phyloP scores from a whole-genome alignment of 164 flowering plant species.

The Aristolochia contorta region DNA sequence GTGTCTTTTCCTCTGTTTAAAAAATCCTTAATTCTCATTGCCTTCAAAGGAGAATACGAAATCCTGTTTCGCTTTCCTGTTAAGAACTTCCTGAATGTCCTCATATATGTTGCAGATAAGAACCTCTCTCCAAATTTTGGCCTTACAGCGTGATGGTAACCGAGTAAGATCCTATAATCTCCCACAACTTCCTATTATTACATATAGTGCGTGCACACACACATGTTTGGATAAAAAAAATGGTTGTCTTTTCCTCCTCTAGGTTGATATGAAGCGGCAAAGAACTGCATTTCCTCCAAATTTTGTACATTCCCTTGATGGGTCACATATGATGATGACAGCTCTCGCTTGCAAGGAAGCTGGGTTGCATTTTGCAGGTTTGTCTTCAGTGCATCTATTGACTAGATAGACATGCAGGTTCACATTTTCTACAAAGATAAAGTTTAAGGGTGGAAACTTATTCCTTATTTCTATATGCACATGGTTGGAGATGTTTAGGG shows the following conservation, averaged over 20 bases:
- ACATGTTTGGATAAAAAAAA: not conserved
- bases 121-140: slow-evolving; percentile 89
- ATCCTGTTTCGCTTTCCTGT: too few species aligned
- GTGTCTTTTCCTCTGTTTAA: too few species aligned
- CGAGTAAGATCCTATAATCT: slow-evolving; percentile 22
- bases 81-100: not conserved
- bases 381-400: not conserved
- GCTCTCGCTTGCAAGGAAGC: slow-evolving; percentile 84
- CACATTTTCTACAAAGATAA: too few species aligned
- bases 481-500: too few species aligned
- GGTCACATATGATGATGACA: slow-evolving; percentile 99
- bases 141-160: slow-evolving; percentile 60
- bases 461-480: too few species aligned
- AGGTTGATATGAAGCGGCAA: slow-evolving; percentile 72
- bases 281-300: slow-evolving; percentile 96
- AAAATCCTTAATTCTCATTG: too few species aligned
- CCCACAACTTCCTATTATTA: not conserved
- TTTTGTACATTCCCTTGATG: slow-evolving; percentile 92
- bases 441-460: too few species aligned
- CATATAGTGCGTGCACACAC: not conserved
- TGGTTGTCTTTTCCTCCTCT: slow-evolving; percentile 3
- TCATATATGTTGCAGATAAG: slow-evolving; percentile 43
- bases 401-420: too few species aligned
- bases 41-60: too few species aligned
- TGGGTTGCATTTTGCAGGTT: slow-evolving; percentile 91